These are phyloP conservation scores for Royoungia palumana DNA, from an alignment of 768 basidiomycete genomes.

Conservation along the genomic window DNA sequence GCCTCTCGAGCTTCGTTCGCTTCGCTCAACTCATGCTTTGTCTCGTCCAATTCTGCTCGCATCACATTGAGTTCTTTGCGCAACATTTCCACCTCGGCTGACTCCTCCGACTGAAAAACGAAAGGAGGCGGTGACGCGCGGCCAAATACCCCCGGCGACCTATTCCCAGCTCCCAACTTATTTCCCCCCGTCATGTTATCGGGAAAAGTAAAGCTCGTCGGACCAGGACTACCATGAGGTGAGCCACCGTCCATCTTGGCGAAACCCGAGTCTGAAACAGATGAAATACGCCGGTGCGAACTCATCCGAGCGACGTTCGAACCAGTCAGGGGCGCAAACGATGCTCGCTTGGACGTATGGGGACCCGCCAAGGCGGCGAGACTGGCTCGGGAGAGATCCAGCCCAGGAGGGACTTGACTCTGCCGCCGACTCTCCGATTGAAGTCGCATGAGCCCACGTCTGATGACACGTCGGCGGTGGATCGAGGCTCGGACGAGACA, in stretches of 20 bases:
- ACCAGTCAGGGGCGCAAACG: slow-evolving; percentile 71
- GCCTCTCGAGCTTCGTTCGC: slow-evolving; percentile 83
- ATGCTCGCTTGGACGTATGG: slow-evolving; percentile 63
- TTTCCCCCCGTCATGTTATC: slow-evolving; percentile 23
- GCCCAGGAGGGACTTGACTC: slow-evolving; percentile 46
- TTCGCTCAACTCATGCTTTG: slow-evolving; percentile 68
- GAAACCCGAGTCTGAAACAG: slow-evolving; percentile 61
- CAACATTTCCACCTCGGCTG: slow-evolving; percentile 52
- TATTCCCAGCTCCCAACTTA: slow-evolving; percentile 26
- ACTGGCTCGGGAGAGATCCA: slow-evolving; percentile 56
- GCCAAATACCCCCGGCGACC: slow-evolving; percentile 52
- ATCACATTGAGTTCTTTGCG: slow-evolving; percentile 56
- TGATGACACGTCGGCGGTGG: slow-evolving; percentile 25
- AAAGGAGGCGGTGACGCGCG: slow-evolving; percentile 44
- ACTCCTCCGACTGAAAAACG: slow-evolving; percentile 29
- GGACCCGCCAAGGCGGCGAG: slow-evolving; percentile 39
- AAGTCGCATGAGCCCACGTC: slow-evolving; percentile 83
- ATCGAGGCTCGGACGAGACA: neutral
- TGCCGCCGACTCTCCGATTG: slow-evolving; percentile 73
- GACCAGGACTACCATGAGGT: slow-evolving; percentile 30
- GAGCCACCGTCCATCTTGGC: slow-evolving; percentile 34
- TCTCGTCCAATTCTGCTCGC: slow-evolving; percentile 59
- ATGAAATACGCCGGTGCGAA: slow-evolving; percentile 69
- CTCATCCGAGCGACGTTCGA: slow-evolving; percentile 41
- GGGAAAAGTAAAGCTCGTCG: slow-evolving; percentile 35